Evolutionary conservation across 352 stramenopile genomes (phyloP), one percentile per base, ranked within the genome.

Genomic region (Vaucheria bursata): DNA sequence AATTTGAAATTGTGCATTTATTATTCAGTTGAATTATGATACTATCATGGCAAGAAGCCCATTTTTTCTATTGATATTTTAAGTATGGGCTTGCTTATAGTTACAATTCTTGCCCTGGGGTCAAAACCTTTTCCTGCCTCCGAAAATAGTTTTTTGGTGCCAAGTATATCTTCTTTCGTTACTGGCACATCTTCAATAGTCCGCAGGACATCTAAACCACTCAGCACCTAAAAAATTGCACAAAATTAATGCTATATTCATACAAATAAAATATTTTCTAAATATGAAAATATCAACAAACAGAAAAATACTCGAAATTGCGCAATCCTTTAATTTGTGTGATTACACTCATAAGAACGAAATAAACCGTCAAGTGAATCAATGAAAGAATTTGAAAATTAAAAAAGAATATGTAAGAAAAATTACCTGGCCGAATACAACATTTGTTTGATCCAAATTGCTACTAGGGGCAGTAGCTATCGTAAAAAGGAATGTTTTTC

Each of bases 151-250:
- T 59, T 18, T 25, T 59, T 59, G 66, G 68, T 73, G 68, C 32
- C 32, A 35, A 73, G 64, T 18, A 71, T 50, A n/a, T 71, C 12
- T 71, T 73, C 68, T 70, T 70, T 73, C 73, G 68, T 67, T 32
- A 73, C 68, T 31, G 68, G 4, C 12, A 73, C 32, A 70, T 7
- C 25, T 7, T 37, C n/a, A 31, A 73, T 70, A n/a, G 68, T 50
- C 12, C 4, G 35, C n/a, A 73, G 6, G 12, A 64, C 25, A 73
- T 73, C 68, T 5, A 73, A 53, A n/a, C 68, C 68, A 37, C 25
- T 70, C 7, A 73, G 4, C 6, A 73, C 68, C 68, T 73, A n/a
- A n/a, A n/a, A n/a, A n/a, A n/a, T n/a, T n/a, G n/a, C n/a, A n/a
- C n/a, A n/a, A n/a, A n/a, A n/a, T n/a, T n/a, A n/a, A n/a, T n/a